Conservation (phyloP, 2,329 filamentous ascomycete species). For the Xenoacremonium recifei region DNA sequence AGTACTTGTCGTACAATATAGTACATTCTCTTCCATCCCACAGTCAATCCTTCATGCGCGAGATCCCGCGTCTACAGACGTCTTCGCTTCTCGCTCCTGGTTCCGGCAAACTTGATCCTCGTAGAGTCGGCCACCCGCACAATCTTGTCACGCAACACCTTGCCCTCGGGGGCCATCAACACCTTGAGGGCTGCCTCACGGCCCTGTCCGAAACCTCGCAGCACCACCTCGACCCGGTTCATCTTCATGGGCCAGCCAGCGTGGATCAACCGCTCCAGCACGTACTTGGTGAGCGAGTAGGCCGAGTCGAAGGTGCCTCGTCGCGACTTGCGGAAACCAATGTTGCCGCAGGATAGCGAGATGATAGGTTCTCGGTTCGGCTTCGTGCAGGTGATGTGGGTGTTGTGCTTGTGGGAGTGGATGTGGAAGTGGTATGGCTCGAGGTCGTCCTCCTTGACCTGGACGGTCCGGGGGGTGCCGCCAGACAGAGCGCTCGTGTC, state of each 20-base stretch:
- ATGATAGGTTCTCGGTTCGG: slow-evolving; percentile 79
- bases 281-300: slow-evolving; percentile 83
- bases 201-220: slow-evolving; percentile 83
- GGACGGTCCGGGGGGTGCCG: slow-evolving; percentile 13
- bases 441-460: slow-evolving; percentile 35
- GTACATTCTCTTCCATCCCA: slow-evolving; percentile 30
- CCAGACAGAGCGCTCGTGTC: slow-evolving; percentile 32
- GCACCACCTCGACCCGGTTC: slow-evolving; percentile 71
- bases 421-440: slow-evolving; percentile 86
- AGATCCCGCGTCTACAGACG: slow-evolving; percentile 54
- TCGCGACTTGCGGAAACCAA: slow-evolving; percentile 84
- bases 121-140: slow-evolving; percentile 81
- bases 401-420: slow-evolving; percentile 89
- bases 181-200: slow-evolving; percentile 90
- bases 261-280: slow-evolving; percentile 82
- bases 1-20: slow-evolving; percentile 34
- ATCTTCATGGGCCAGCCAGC: slow-evolving; percentile 76
- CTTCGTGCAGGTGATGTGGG: slow-evolving; percentile 84
- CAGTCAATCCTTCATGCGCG: slow-evolving; percentile 5
- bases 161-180: slow-evolving; percentile 81
- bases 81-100: slow-evolving; percentile 79
- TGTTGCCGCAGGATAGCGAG: slow-evolving; percentile 77
- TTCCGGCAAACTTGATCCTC: slow-evolving; percentile 92
- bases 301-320: slow-evolving; percentile 86
- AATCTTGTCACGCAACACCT: slow-evolving; percentile 70